phyloP scores from a whole-genome alignment of 75 land plant species.

The Ceratopteris richardii region DNA sequence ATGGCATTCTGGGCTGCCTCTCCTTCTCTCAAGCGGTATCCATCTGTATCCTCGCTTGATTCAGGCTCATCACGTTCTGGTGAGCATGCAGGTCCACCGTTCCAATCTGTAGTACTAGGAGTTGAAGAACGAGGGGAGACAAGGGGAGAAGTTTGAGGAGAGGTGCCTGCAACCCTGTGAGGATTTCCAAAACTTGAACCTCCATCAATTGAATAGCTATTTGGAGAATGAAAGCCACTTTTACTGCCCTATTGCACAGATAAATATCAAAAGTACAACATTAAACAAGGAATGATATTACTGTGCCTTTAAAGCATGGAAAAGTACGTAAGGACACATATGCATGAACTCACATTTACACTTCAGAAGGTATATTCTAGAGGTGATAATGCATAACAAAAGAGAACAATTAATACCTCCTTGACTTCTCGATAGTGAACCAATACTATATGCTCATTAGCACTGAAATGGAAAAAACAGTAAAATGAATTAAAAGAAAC shows the following conservation, averaged over 20 bases:
- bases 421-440: conserved; percentile 90
- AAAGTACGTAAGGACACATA: background rate
- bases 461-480: conserved; percentile 29
- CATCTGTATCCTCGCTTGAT: background rate
- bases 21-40: background rate
- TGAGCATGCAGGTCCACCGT: background rate
- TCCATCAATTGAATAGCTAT: background rate
- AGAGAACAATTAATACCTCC: conserved; percentile 19
- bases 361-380: background rate
- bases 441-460: conserved; percentile 70
- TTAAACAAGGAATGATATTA: background rate
- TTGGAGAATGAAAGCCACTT: background rate
- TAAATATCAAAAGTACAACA: background rate
- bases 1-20: too few species aligned
- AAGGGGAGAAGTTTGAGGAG: background rate
- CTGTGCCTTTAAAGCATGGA: background rate
- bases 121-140: background rate
- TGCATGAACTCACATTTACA: background rate
- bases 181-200: background rate
- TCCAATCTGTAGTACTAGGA: background rate
- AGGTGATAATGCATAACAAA: background rate
- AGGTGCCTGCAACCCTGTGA: background rate
- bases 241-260: background rate
- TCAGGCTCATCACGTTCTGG: background rate
- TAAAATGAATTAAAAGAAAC: background rate